Percentiles rank a stretch among this genome's conserved stretches.
Evolutionary conservation across 2,329 filamentous ascomycete species (phyloP).

Genomic region (Calonectria montana): DNA sequence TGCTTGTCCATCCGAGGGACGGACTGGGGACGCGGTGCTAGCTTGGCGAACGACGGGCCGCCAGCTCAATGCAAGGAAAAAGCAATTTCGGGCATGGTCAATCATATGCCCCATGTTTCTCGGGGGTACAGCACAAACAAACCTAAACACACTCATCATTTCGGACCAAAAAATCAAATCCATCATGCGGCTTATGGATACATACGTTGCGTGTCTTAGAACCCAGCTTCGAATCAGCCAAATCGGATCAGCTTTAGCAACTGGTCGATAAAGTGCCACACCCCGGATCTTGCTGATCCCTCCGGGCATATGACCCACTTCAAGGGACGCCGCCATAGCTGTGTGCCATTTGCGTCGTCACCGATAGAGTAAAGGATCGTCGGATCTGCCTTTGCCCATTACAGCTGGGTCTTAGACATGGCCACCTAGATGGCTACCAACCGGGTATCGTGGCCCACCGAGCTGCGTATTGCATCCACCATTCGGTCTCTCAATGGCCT

Average conservation of each 20-base stretch:
- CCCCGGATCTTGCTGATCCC: neutral
- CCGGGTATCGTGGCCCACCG: neutral
- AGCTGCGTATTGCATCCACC: slow-evolving; percentile 1
- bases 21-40: neutral
- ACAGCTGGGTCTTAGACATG: slow-evolving; percentile 1
- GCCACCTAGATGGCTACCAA: neutral
- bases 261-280: neutral
- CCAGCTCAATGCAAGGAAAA: neutral
- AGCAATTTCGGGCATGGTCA: neutral
- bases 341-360: neutral
- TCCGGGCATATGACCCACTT: neutral
- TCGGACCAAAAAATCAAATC: neutral
- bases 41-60: slow-evolving; percentile 7
- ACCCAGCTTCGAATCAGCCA: neutral
- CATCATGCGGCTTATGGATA: neutral
- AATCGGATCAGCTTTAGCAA: neutral
- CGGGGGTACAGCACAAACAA: neutral
- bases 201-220: neutral
- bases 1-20: neutral
- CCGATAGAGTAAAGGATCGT: slow-evolving; percentile 9
- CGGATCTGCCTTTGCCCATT: slow-evolving; percentile 3
- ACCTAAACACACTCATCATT: neutral
- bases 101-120: neutral
- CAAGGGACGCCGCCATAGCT: neutral
- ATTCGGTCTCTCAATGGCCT: slow-evolving; percentile 2